Base-by-base conservation (phyloP, 495 filamentous ascomycete genomes). In the Thozetella sp. region DNA sequence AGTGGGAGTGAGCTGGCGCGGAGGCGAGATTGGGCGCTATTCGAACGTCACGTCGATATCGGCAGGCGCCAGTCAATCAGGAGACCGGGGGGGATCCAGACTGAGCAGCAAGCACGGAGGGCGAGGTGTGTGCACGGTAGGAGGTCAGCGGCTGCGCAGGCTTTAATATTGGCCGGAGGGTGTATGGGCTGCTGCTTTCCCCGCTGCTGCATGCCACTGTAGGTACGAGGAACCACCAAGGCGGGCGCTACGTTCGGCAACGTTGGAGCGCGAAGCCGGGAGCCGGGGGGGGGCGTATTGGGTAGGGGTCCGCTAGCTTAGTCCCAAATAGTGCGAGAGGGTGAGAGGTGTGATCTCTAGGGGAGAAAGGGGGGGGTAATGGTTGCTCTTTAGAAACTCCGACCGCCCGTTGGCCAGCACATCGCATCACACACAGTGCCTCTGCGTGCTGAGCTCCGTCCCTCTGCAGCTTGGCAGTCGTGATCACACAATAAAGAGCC, bases 111-210 rank as follows among this genome's bases (percentile, higher is more conserved):
- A 61, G 51, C 52, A 51, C 37, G 37, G 61, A 54, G 59, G 46
- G 55, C 40, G 48, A 63, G 67, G 68, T 65, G 68, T 60, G 48
- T 59, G 53, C 63, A 64, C 56, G 40, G 46, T 57, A 58, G 57
- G 54, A 56, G 60, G 52, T 63, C 76, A 77, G 78, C 78, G 75
- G 77, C 63, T 74, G 76, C 62, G 63, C 67, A 70, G 69, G 59
- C 69, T 72, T 77, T 68, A 75, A 80, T 81, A 81, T 81, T 80
- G 78, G 77, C 67, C 69, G 71, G 59, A 54, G 56, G 46, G 55
- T 53, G 56, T 54, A 23, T 48, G 62, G 58, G 60, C 59, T 26
- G 57, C 11, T 60, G 58, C 48, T 62, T 55, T 59, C 63, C 52
- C 61, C 62, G 60, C 62, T 64, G 56, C 55, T 62, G 65, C 65